Evolutionary conservation across 192 early-diverging fungal species (phyloP), one percentile per base, ranked within the genome.

Genomic region (Oehlia diaphana): DNA sequence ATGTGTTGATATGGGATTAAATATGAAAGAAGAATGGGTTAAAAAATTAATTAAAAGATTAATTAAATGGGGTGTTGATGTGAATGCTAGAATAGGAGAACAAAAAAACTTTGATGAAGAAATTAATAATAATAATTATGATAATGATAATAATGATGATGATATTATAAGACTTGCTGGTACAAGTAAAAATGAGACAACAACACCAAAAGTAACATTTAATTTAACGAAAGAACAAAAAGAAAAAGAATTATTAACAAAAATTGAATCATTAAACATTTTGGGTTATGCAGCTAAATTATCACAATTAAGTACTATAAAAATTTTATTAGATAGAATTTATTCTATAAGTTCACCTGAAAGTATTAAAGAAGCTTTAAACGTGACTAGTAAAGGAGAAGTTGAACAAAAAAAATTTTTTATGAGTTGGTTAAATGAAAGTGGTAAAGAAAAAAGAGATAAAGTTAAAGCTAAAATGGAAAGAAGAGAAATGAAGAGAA

Each of bases 291-390:
- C 68, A 0, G 68, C 39, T 47, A 33, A 70, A 70, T 70, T 70
- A 70, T 44, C 33, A 26, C 33, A 23, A 70, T 42, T 44, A 44
- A 31, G 26, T 44, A 70, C n/a, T 0, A 42, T 70, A n/a, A 70
- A 70, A 47, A 42, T 70, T 21, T 42, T 70, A 21, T 70, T 70
- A 10, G 35, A 70, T 21, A 70, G 68, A n/a, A 70, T 70, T 70
- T 70, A 70, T 70, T 19, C 33, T 44, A 21, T 70, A n/a, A 70
- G 68, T 70, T 19, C 33, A 42, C 16, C 35, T 1, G 35, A 39
- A 23, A 70, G 68, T 42, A 70, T 70, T n/a, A 44, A 44, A 21
- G 68, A 33, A 44, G 68, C 68, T n/a, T 70, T 70, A 70, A 70
- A 70, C 23, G 68, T 44, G 26, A 44, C 35, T 70, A 31, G 68